phyloP scores from a whole-genome alignment of 108 stramenopile species.

The Cyclotella cryptica region DNA sequence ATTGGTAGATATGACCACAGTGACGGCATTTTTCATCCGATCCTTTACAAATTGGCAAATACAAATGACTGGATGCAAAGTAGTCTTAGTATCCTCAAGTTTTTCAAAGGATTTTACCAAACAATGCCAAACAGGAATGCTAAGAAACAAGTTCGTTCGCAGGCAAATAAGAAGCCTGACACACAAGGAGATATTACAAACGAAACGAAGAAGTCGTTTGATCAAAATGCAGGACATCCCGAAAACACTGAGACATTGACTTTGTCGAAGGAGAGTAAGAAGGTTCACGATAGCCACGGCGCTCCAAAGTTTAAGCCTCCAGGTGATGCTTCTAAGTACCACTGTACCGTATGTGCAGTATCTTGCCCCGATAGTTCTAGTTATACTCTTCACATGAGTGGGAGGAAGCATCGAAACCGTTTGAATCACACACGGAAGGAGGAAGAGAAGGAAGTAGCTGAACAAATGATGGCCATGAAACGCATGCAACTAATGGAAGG shows the following conservation, averaged over 20 bases:
- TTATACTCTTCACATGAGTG: conserved; percentile 73
- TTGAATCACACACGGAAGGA: conserved; percentile 63
- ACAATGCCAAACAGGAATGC: conserved; percentile 8
- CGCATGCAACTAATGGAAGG: conserved; percentile 52
- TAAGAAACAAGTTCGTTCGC: background rate
- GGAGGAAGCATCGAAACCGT: conserved; percentile 85
- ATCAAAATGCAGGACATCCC: background rate
- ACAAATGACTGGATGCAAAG: conserved; percentile 32
- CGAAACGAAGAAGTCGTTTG: background rate
- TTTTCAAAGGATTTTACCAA: conserved; percentile 20
- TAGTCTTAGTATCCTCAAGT: conserved; percentile 32
- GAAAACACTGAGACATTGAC: too few species aligned
- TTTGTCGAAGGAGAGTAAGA: background rate
- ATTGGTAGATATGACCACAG: conserved; percentile 8
- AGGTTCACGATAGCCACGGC: background rate
- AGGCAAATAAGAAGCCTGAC: background rate
- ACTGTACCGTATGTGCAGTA: conserved; percentile 68
- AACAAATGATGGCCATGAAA: conserved; percentile 64
- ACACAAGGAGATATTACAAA: background rate
- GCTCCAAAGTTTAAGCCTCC: background rate
- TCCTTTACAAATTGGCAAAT: conserved; percentile 45
- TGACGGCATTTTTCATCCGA: conserved; percentile 72
- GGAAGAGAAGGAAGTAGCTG: conserved; percentile 66
- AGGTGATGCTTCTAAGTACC: conserved; percentile 22
- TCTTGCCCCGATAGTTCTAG: conserved; percentile 72